A percentile compares a stretch with the other conserved stretches of the same genome.
phyloP scores from a whole-genome alignment of 2,329 filamentous ascomycete genomes.

The Lasiodiplodia hormozganensis region DNA sequence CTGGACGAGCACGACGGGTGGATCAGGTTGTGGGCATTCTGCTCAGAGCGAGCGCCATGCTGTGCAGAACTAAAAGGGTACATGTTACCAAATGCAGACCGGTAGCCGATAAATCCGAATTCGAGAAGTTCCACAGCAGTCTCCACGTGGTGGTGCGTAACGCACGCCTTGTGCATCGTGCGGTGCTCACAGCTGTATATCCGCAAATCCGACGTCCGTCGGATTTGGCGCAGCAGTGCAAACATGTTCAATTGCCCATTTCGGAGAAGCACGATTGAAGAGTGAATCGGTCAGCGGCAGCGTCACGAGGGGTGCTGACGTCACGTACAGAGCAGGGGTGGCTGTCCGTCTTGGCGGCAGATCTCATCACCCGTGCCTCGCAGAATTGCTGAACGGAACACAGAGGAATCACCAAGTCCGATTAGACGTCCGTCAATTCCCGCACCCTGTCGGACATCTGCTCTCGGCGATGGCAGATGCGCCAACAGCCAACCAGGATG shows the following conservation, averaged over 20 bases:
- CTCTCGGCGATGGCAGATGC: not conserved
- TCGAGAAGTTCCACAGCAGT: not conserved
- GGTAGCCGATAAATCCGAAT: slow-evolving; percentile 14
- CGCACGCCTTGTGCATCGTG: not conserved
- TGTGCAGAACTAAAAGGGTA: not conserved
- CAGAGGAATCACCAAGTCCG: not conserved
- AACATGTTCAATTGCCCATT: not conserved
- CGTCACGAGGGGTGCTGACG: not conserved
- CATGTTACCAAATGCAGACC: not conserved
- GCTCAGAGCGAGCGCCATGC: not conserved
- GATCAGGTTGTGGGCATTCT: not conserved
- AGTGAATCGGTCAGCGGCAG: not conserved
- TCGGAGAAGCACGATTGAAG: not conserved
- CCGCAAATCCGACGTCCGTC: slow-evolving; percentile 17
- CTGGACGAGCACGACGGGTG: not conserved
- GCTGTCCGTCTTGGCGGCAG: not conserved
- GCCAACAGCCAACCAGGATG: not conserved
- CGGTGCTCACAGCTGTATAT: not conserved
- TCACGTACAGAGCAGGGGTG: not conserved
- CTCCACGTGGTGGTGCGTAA: slow-evolving; percentile 7
- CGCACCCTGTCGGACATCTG: not conserved
- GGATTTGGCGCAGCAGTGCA: not conserved
- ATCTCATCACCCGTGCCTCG: slow-evolving; percentile 10
- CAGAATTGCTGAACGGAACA: not conserved
- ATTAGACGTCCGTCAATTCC: not conserved